Conservation (phyloP, 257 asterid species). For the Nicotiana otophora region DNA sequence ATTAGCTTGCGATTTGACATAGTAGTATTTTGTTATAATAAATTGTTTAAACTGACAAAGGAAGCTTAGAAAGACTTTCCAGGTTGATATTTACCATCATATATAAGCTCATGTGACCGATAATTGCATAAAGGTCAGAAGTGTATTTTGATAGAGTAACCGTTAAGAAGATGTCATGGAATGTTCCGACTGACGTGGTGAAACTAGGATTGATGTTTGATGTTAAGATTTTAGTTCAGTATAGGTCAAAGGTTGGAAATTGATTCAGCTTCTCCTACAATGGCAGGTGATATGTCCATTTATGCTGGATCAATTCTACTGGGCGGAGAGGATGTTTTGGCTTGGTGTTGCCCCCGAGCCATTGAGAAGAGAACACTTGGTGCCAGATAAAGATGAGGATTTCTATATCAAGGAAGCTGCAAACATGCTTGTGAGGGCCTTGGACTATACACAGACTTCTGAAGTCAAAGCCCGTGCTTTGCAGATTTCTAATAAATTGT, state of each 20-base stretch:
- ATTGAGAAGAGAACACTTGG: conserved; percentile 38
- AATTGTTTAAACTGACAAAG: not conserved
- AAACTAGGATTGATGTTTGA: not conserved
- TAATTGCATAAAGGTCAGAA: not conserved
- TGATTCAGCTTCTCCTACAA: not conserved
- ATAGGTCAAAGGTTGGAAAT: not conserved
- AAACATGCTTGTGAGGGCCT: conserved; percentile 44
- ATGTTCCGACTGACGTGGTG: not conserved
- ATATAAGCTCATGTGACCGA: not conserved
- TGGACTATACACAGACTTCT: conserved; percentile 41
- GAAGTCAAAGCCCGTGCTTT: conserved; percentile 48
- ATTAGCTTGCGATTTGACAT: not conserved
- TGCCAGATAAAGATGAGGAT: conserved; percentile 57
- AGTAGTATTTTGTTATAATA: not conserved
- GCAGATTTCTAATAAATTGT: conserved; percentile 50
- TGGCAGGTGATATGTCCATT: conserved; percentile 83
- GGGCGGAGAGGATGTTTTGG: conserved; percentile 99
- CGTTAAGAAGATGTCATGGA: not conserved
- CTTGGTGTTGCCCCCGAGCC: conserved; percentile 93
- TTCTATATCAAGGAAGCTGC: conserved; percentile 44
- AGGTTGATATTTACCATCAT: not conserved
- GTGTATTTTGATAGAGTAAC: not conserved
- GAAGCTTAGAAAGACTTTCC: not conserved
- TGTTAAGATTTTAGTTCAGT: not conserved
- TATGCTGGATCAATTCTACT: conserved; percentile 83